Evolutionary conservation across 116 monocot genomes (phyloP).

Genomic region (Cymodocea nodosa): DNA sequence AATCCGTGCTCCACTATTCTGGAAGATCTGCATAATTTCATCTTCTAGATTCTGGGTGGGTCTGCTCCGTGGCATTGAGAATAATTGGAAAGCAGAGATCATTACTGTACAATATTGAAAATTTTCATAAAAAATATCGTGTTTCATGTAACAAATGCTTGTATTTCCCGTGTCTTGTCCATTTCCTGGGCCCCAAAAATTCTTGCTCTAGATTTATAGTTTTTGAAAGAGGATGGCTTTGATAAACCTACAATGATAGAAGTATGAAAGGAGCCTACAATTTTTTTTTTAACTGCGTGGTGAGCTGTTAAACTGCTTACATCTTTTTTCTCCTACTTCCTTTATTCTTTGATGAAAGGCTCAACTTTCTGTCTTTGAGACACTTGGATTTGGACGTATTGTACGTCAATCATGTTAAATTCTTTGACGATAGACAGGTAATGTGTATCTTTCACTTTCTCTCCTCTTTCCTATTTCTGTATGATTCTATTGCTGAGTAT

Average conservation of each 20-base stretch:
- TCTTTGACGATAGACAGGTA: constrained; percentile 30
- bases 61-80: not conserved
- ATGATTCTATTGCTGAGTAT: constrained; percentile 29
- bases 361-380: constrained; percentile 33
- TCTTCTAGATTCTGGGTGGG: not conserved
- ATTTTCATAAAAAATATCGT: too few species aligned
- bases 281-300: constrained; percentile 8
- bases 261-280: not conserved
- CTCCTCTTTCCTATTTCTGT: constrained; percentile 21
- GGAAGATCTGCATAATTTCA: too few species aligned
- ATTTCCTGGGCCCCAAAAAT: too few species aligned
- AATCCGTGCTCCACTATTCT: too few species aligned
- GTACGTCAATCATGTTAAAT: constrained; percentile 21
- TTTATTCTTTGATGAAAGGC: constrained; percentile 59
- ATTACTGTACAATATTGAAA: too few species aligned
- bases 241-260: not conserved
- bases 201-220: too few species aligned
- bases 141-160: too few species aligned
- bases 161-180: too few species aligned
- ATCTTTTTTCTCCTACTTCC: constrained; percentile 33
- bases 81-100: too few species aligned
- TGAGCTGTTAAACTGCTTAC: constrained; percentile 23
- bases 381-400: constrained; percentile 14
- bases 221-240: too few species aligned
- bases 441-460: constrained; percentile 15